Evolutionary conservation across 1,139 yeast genomes (phyloP).

Genomic region (Yamadazyma dendronema): DNA sequence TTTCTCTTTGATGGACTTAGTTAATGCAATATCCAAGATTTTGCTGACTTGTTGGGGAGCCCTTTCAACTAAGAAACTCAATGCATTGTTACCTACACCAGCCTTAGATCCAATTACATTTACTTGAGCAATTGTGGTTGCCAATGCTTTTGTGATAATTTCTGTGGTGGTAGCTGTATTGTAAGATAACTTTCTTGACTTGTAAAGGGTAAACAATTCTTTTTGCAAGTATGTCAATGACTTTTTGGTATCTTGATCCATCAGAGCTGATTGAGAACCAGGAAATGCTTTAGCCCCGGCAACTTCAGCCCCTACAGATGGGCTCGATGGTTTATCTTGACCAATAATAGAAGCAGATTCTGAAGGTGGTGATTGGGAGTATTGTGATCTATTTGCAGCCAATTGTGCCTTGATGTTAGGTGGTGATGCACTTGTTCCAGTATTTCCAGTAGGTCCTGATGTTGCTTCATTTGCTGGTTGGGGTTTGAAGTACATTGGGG

Average conservation of each 20-base stretch:
- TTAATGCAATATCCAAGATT: conserved; percentile 78
- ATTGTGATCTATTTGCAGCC: conserved; percentile 48
- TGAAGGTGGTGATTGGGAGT: conserved; percentile 18
- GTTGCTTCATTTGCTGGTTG: conserved; percentile 10
- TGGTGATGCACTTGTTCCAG: conserved; percentile 12
- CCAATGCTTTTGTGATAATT: conserved; percentile 85
- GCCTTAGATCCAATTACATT: conserved; percentile 84
- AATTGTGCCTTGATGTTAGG: conserved; percentile 48
- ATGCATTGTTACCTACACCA: conserved; percentile 78
- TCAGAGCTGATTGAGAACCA: conserved; percentile 26
- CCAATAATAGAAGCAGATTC: conserved; percentile 10
- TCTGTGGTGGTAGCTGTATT: conserved; percentile 75
- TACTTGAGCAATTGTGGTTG: conserved; percentile 88
- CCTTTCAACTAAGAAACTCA: conserved; percentile 76
- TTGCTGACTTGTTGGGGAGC: conserved; percentile 86
- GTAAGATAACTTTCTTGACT: conserved; percentile 62
- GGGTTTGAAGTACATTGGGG: conserved; percentile 38
- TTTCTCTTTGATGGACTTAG: conserved; percentile 68
- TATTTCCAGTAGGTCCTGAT: neutral
- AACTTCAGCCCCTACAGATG: no score
- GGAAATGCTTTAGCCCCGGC: no score
- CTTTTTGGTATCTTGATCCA: conserved; percentile 59
- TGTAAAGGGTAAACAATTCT: conserved; percentile 66
- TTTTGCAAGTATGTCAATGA: conserved; percentile 69
- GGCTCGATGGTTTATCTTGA: neutral